Percentiles rank a stretch among this genome's conserved stretches.
Evolutionary conservation across 2,329 filamentous ascomycete species (phyloP).

Genomic region (Colletotrichum truncatum): DNA sequence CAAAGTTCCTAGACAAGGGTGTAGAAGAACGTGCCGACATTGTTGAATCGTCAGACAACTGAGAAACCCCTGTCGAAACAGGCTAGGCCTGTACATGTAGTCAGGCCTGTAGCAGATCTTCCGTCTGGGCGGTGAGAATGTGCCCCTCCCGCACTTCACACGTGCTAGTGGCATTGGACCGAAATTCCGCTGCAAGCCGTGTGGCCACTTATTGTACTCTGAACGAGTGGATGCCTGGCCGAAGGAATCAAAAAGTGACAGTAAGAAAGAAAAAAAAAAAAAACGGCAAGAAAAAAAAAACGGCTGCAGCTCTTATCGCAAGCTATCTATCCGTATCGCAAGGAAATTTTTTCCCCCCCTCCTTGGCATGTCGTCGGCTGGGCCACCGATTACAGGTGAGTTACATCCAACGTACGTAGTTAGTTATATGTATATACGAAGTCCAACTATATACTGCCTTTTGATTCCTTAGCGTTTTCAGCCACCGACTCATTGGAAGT

Average conservation of each 20-base stretch:
- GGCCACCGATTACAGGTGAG: neutral
- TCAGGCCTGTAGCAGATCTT: neutral
- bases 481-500: neutral
- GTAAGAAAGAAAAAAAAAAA: neutral
- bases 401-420: neutral
- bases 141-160: conserved; percentile 24
- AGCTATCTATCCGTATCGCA: neutral
- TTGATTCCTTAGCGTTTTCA: no score
- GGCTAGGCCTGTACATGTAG: neutral
- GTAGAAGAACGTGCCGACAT: neutral
- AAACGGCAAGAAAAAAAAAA: neutral
- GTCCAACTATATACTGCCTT: no score
- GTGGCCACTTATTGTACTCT: conserved; percentile 8
- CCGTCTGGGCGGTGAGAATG: conserved; percentile 2
- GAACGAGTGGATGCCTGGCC: neutral
- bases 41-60: conserved; percentile 23
- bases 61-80: conserved; percentile 28
- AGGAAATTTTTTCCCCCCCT: neutral
- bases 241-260: neutral
- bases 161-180: conserved; percentile 28
- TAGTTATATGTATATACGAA: neutral
- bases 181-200: conserved; percentile 26
- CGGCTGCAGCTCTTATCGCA: conserved; percentile 9
- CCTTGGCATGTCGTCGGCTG: neutral
- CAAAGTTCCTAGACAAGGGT: neutral